Evolutionary conservation across 179 eudicot genomes (phyloP), one percentile per base, ranked within the genome.

Genomic region (Nepenthes alata): DNA sequence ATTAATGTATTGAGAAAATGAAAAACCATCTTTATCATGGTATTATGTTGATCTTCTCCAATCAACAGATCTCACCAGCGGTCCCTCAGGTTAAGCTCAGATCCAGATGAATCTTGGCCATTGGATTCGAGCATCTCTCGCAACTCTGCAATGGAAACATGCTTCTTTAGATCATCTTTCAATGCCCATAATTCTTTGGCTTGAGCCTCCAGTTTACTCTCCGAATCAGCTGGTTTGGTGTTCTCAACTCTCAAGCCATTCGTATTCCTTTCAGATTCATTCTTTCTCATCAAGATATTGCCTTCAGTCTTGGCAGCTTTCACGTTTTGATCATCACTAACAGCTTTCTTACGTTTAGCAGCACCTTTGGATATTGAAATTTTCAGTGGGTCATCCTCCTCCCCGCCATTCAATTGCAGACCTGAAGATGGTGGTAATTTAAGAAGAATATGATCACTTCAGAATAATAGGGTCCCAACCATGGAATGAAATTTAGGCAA

Each of bases 81-180:
- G 58, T 91, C 97, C 52, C 99, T 81, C 68, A 94, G 69, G 76
- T 78, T 88, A 57, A 85, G 78, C 70, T 94, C 99, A 67, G 95
- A 85, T 67, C 99, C 99, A 58, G 82, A 65, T 58, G 89, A 78
- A 58, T 81, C 76, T 73, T 85, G 97, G 36, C 65, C 81, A 77
- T 94, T 94, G 55, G 77, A 86, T 64, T 84, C 85, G 73, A 94
- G 97, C 97, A 94, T 94, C 78, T 81, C 76, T 68, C 89, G 80
- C 72, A 94, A 49, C 73, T 87, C 96, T 5, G 67, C 69, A 25
- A 83, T 78, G 13, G 86, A 68, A 58, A 94, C 97, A 69, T 85
- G 61, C 70, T 80, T 94, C 75, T 83, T 86, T 53, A 91, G 81
- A 77, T 83, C 77, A 68, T 94, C 99, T 79, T 91, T 91, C 62